Percentiles rank a stretch among this genome's conserved stretches.
Evolutionary conservation across 2,329 filamentous ascomycete species (phyloP).

Genomic region (Thelonectria rubi): DNA sequence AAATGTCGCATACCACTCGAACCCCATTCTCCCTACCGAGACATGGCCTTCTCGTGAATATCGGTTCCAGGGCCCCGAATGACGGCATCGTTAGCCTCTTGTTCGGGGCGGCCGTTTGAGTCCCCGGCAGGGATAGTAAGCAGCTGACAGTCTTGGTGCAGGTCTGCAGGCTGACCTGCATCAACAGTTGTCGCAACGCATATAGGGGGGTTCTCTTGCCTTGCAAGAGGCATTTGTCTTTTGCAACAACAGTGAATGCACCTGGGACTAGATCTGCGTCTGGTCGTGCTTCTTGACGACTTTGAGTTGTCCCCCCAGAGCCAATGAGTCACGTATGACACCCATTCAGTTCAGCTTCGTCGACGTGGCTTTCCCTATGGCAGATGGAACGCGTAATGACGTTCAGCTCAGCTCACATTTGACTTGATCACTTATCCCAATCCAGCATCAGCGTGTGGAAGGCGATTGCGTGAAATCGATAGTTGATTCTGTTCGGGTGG

Average conservation of each 20-base stretch:
- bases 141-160: not conserved
- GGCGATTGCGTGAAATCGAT: not conserved
- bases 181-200: no score
- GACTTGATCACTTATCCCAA: not conserved
- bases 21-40: not conserved
- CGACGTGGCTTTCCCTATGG: not conserved
- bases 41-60: not conserved
- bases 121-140: conserved; percentile 1
- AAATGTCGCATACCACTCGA: no score
- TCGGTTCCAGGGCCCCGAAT: no score
- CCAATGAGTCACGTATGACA: not conserved
- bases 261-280: not conserved
- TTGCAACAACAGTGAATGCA: not conserved
- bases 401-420: not conserved
- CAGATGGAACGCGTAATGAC: not conserved
- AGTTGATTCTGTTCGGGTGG: not conserved
- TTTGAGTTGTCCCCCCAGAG: not conserved
- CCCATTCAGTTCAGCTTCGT: not conserved
- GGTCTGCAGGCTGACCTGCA: not conserved
- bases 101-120: not conserved
- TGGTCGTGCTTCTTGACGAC: not conserved
- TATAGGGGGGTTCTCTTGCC: no score
- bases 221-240: no score
- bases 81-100: not conserved
- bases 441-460: not conserved